phyloP scores from a whole-genome alignment of 2,329 filamentous ascomycete genomes.

The Fusarium temperatum region DNA sequence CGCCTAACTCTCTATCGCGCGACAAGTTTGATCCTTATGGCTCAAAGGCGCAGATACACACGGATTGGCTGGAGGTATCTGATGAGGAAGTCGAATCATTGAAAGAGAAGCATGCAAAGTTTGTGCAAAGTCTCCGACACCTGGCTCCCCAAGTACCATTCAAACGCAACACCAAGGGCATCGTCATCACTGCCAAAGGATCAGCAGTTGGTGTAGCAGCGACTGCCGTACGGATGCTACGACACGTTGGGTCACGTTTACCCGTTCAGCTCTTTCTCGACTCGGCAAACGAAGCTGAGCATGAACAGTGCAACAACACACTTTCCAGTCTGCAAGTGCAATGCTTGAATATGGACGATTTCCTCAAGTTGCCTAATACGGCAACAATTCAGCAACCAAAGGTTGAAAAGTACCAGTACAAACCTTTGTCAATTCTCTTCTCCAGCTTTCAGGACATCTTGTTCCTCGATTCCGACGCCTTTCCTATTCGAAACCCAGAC shows the following conservation, averaged over 20 bases:
- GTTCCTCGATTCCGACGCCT: conserved; percentile 38
- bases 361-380: conserved; percentile 5
- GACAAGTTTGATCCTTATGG: conserved; percentile 32
- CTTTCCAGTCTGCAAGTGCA: conserved; percentile 9
- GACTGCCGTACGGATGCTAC: conserved; percentile 36
- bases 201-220: conserved; percentile 28
- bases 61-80: conserved; percentile 23
- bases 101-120: conserved; percentile 22
- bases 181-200: conserved; percentile 36
- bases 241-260: conserved; percentile 30
- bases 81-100: conserved; percentile 20
- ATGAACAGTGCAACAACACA: conserved; percentile 6
- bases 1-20: conserved; percentile 11
- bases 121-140: conserved; percentile 12
- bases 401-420: conserved; percentile 34
- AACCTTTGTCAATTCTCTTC: conserved; percentile 33
- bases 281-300: conserved; percentile 23
- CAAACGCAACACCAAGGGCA: conserved; percentile 8
- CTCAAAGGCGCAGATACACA: background rate
- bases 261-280: conserved; percentile 34
- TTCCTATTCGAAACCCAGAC: conserved; percentile 32
- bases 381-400: background rate
- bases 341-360: conserved; percentile 38
- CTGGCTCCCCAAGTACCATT: conserved; percentile 27
- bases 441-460: conserved; percentile 38